Percentiles rank a stretch among this genome's conserved stretches.
phyloP scores from a whole-genome alignment of 2,329 filamentous ascomycete genomes.

The Alternaria gaisen region DNA sequence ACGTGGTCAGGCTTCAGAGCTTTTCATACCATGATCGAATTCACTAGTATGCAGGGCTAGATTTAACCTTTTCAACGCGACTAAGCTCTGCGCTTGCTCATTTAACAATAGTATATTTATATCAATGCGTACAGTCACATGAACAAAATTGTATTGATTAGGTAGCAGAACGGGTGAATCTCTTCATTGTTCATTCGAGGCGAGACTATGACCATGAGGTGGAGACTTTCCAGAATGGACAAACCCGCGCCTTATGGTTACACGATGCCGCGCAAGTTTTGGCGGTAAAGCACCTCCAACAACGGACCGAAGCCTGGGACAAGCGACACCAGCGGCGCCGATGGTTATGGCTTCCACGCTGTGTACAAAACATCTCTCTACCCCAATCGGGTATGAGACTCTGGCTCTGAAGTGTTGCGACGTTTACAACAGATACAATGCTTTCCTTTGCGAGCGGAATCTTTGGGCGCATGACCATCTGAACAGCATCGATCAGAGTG shows the following conservation, averaged over 20 bases:
- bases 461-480: conserved; percentile 10
- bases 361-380: background rate
- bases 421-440: conserved; percentile 5
- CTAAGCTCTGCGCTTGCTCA: too few species aligned
- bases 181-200: too few species aligned
- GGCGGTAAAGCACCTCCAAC: background rate
- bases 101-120: too few species aligned
- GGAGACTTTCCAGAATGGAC: background rate
- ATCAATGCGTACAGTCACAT: too few species aligned
- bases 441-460: background rate
- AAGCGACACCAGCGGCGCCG: background rate
- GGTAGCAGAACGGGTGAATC: too few species aligned
- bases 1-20: background rate
- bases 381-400: background rate
- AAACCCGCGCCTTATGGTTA: background rate
- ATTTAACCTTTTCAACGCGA: too few species aligned
- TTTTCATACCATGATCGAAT: background rate
- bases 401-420: conserved; percentile 5
- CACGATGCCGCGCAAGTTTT: background rate
- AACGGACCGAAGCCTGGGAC: background rate
- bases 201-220: too few species aligned
- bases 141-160: too few species aligned
- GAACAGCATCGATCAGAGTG: conserved; percentile 1
- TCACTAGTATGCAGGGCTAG: background rate
- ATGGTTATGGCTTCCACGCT: background rate